A percentile compares a stretch with the other conserved stretches of the same genome.
Conservation (phyloP, 768 basidiomycete genomes). For the Cytidiella melzeri region DNA sequence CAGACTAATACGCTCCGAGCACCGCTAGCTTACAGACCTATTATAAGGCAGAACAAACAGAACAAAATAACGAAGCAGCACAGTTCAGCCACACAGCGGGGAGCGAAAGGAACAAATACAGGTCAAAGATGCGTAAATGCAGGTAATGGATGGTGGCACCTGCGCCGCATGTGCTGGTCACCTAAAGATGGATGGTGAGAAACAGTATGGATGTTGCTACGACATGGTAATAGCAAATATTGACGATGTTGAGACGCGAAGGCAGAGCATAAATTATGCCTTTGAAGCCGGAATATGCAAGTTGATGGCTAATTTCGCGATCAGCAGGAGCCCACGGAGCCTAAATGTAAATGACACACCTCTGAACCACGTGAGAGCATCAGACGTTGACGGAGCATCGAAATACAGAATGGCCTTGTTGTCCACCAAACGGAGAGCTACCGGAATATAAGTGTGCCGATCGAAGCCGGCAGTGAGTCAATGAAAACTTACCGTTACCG, state of each 20-base stretch:
- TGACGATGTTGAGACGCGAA: not conserved
- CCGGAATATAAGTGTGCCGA: not conserved
- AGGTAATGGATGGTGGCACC: slow-evolving; percentile 3
- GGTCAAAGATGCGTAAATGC: slow-evolving; percentile 6
- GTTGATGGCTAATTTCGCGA: slow-evolving; percentile 62
- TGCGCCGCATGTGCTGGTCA: not conserved
- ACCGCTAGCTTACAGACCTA: not conserved
- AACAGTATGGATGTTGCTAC: not conserved
- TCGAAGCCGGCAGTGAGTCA: not conserved
- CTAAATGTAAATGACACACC: slow-evolving; percentile 37
- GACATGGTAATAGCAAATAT: not conserved
- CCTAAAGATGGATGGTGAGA: not conserved
- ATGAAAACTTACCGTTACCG: slow-evolving; percentile 56
- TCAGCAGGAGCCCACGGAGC: slow-evolving; percentile 8
- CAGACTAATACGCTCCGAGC: no score
- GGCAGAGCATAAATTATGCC: slow-evolving; percentile 34
- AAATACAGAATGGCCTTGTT: slow-evolving; percentile 91
- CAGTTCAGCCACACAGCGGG: not conserved
- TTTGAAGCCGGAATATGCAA: slow-evolving; percentile 83
- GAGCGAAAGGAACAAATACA: slow-evolving; percentile 4
- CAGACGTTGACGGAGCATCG: slow-evolving; percentile 76
- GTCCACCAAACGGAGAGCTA: slow-evolving; percentile 82
- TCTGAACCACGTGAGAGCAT: slow-evolving; percentile 87
- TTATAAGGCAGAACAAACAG: slow-evolving; percentile 2
- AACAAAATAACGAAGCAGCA: not conserved